Conservation (phyloP, 2,329 filamentous ascomycete genomes). For the Fonsecaea multimorphosa region DNA sequence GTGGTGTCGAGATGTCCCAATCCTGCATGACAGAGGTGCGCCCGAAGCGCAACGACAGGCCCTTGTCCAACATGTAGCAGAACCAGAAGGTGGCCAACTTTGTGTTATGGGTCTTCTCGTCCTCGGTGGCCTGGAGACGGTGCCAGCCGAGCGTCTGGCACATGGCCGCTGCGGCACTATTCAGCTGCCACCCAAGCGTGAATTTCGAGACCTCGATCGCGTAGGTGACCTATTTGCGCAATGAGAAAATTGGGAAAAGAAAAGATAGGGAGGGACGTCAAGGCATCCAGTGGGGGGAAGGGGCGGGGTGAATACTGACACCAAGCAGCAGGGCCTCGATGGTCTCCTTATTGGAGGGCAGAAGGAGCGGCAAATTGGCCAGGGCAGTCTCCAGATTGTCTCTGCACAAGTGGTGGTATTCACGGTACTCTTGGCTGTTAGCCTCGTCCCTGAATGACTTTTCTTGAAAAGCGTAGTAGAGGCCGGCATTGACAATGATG, state of each 20-base stretch:
- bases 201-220: slow-evolving; percentile 3
- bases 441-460: not conserved
- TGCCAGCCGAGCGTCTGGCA: slow-evolving; percentile 7
- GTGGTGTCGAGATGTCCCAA: not conserved
- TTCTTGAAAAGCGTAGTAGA: slow-evolving; percentile 1
- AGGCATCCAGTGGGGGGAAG: not conserved
- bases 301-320: not conserved
- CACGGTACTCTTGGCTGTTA: not conserved
- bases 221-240: not conserved
- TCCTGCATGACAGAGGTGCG: not conserved
- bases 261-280: not conserved
- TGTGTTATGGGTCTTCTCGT: not conserved
- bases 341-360: not conserved
- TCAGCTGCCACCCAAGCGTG: slow-evolving; percentile 4
- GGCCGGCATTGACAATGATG: slow-evolving; percentile 5
- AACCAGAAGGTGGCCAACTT: slow-evolving; percentile 5
- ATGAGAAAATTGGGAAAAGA: not conserved
- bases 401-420: not conserved
- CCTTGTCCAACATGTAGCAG: slow-evolving; percentile 7
- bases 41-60: not conserved
- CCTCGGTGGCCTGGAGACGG: not conserved
- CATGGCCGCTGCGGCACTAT: not conserved
- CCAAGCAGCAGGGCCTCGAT: not conserved
- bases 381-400: slow-evolving; percentile 7
- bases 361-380: slow-evolving; percentile 1